Percentiles rank a stretch among this genome's conserved stretches.
Evolutionary conservation across 306 rosid genomes (phyloP).

Genomic region (Inga laurina): DNA sequence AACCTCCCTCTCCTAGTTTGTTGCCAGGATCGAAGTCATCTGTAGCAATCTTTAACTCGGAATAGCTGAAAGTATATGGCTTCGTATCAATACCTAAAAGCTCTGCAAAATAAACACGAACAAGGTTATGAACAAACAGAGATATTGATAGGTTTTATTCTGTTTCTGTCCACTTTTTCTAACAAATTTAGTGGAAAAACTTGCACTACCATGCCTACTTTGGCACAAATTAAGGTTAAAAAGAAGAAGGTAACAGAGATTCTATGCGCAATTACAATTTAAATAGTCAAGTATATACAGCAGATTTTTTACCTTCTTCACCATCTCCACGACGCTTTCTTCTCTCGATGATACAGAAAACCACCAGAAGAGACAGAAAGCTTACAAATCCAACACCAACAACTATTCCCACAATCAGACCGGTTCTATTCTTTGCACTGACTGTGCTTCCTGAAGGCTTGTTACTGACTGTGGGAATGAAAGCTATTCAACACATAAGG

Average conservation of each 20-base stretch:
- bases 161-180: background rate
- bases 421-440: slow-evolving; percentile 41
- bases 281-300: background rate
- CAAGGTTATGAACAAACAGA: slow-evolving; percentile 10
- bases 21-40: slow-evolving; percentile 57
- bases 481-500: slow-evolving; percentile 38
- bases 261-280: no score
- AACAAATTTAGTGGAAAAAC: no score
- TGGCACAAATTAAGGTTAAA: no score
- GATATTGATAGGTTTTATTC: background rate
- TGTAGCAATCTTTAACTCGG: slow-evolving; percentile 67
- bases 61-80: slow-evolving; percentile 68
- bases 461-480: slow-evolving; percentile 43
- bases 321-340: slow-evolving; percentile 39
- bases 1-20: slow-evolving; percentile 88
- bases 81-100: slow-evolving; percentile 67
- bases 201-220: no score
- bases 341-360: slow-evolving; percentile 43
- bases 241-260: no score
- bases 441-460: slow-evolving; percentile 38
- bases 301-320: slow-evolving; percentile 54
- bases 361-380: slow-evolving; percentile 36
- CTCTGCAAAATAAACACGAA: slow-evolving; percentile 48
- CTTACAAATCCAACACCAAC: slow-evolving; percentile 53
- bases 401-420: slow-evolving; percentile 46